phyloP scores from a whole-genome alignment of 495 filamentous ascomycete genomes.

The Staphylotrichum tortipilum region DNA sequence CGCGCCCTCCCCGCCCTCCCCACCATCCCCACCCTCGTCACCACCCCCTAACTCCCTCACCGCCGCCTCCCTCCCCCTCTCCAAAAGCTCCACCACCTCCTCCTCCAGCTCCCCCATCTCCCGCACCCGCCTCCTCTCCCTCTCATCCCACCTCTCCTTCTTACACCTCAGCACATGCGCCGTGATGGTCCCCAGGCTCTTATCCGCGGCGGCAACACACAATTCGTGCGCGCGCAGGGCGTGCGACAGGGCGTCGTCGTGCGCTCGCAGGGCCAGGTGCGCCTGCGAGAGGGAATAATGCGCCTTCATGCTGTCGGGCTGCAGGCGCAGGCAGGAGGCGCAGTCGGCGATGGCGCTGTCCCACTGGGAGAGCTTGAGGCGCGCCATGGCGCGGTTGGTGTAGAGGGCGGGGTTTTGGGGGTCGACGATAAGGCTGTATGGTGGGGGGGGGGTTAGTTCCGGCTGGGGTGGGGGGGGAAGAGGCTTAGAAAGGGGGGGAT shows the following conservation, averaged over 20 bases:
- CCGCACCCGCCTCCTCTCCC: conserved; percentile 40
- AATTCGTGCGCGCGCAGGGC: conserved; percentile 66
- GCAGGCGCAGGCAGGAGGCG: conserved; percentile 58
- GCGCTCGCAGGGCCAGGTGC: conserved; percentile 63
- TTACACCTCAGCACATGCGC: conserved; percentile 65
- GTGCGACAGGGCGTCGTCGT: conserved; percentile 62
- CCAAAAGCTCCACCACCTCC: conserved; percentile 40
- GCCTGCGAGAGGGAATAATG: conserved; percentile 78
- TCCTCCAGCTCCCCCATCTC: conserved; percentile 46
- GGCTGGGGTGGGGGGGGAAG: neutral
- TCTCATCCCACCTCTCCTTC: conserved; percentile 60
- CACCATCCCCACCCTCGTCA: no score
- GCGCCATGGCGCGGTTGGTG: conserved; percentile 85
- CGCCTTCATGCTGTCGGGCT: conserved; percentile 65
- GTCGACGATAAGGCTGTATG: conserved; percentile 48
- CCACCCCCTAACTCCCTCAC: no score
- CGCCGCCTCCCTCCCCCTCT: conserved; percentile 22
- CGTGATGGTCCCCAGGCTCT: conserved; percentile 57
- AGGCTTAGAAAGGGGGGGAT: neutral
- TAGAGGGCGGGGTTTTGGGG: conserved; percentile 54
- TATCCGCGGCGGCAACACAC: conserved; percentile 52
- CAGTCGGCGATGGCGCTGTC: conserved; percentile 77
- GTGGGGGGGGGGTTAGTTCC: neutral
- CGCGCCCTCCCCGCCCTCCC: conserved; percentile 26
- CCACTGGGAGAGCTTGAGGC: conserved; percentile 62